phyloP scores from a whole-genome alignment of 129 eudicot species.

The Chrysanthemum seticuspe region DNA sequence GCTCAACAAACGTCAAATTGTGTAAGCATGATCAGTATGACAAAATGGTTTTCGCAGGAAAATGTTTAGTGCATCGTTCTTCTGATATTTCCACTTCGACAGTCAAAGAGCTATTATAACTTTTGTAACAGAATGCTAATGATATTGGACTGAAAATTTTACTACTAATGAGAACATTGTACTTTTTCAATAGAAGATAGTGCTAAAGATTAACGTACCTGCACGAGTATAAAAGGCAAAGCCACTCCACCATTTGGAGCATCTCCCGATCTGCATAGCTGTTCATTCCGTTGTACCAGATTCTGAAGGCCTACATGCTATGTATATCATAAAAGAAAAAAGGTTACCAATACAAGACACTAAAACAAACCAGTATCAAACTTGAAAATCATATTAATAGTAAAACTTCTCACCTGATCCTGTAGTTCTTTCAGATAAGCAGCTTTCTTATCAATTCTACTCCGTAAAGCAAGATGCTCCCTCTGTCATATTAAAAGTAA shows the following conservation, averaged over 20 bases:
- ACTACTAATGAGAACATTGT: too few species aligned
- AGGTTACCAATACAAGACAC: background rate
- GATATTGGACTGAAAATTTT: too few species aligned
- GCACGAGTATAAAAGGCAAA: conserved; percentile 87
- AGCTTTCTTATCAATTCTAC: conserved; percentile 64
- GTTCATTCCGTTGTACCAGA: conserved; percentile 70
- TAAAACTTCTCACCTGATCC: conserved; percentile 62
- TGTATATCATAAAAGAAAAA: conserved; percentile 4
- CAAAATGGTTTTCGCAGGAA: background rate
- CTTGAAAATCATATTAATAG: background rate
- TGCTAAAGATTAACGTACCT: conserved; percentile 42
- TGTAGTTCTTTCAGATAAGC: conserved; percentile 77
- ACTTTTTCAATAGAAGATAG: background rate
- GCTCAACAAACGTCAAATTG: background rate
- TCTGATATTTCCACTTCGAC: too few species aligned
- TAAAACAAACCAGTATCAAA: background rate
- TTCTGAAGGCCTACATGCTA: conserved; percentile 71
- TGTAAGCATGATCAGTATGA: background rate
- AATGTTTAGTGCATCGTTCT: background rate
- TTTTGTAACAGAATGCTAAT: too few species aligned
- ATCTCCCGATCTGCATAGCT: conserved; percentile 58
- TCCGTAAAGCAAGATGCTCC: conserved; percentile 57
- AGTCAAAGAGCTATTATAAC: too few species aligned
- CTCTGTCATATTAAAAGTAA: conserved; percentile 37
- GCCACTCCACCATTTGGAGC: conserved; percentile 82